phyloP scores from a whole-genome alignment of 345 rosid genomes.

The Euphorbia tirucalli region DNA sequence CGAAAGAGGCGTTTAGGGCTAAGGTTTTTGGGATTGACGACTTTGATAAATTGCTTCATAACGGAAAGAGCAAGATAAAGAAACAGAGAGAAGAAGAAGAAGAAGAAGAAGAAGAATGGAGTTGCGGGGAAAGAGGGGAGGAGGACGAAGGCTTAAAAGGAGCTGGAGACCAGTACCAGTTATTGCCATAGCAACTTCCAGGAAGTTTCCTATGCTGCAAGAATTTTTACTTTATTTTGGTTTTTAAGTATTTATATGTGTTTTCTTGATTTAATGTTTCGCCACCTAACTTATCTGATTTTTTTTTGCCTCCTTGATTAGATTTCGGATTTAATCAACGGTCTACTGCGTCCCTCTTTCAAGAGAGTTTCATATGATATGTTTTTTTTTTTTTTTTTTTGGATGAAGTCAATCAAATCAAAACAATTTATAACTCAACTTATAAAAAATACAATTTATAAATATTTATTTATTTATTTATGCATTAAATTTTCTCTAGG shows the following conservation, averaged over 20 bases:
- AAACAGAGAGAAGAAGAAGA: neutral
- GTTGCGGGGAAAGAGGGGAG: slow-evolving; percentile 38
- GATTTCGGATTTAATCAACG: no score
- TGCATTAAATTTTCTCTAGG: no score
- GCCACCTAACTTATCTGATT: neutral
- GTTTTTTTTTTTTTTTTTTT: no score
- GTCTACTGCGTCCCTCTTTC: no score
- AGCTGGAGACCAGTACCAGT: neutral
- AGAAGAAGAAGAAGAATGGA: neutral
- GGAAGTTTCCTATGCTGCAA: slow-evolving; percentile 56
- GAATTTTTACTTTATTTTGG: neutral
- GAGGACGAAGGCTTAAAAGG: neutral
- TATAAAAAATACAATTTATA: no score
- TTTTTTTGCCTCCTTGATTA: no score
- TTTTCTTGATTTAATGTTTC: neutral
- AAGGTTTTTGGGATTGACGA: slow-evolving; percentile 60
- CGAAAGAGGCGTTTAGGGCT: slow-evolving; percentile 69
- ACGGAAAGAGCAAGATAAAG: neutral
- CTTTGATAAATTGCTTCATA: slow-evolving; percentile 44
- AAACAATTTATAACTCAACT: no score
- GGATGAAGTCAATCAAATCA: no score
- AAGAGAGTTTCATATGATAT: no score
- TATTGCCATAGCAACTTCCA: slow-evolving; percentile 66
- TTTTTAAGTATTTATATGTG: neutral
- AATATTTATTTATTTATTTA: no score